phyloP scores from a whole-genome alignment of 2,329 filamentous ascomycete species.

The Colletotrichum abscissum region DNA sequence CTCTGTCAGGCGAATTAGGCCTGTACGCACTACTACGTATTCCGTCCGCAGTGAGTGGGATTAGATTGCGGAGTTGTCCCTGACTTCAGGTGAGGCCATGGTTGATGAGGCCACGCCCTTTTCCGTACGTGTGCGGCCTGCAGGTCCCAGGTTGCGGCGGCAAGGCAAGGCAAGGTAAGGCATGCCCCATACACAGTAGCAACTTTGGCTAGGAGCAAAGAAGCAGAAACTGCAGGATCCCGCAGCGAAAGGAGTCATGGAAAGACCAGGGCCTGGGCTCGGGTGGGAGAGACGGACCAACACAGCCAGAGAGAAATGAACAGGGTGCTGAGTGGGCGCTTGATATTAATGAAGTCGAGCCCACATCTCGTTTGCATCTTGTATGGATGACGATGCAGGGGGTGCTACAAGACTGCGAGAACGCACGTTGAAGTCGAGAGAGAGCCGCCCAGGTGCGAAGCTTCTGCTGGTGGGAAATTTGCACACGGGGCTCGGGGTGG shows the following conservation, averaged over 20 bases:
- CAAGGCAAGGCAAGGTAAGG: constrained; percentile 18
- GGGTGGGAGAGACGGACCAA: constrained; percentile 10
- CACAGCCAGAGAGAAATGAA: constrained; percentile 10
- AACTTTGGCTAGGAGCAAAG: background rate
- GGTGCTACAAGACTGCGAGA: background rate
- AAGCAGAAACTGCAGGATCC: background rate
- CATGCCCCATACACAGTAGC: background rate
- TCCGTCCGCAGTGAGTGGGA: background rate
- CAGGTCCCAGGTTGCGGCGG: constrained; percentile 13
- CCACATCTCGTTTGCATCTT: constrained; percentile 32
- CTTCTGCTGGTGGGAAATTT: constrained; percentile 31
- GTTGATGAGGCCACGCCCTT: constrained; percentile 24
- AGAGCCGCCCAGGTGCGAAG: background rate
- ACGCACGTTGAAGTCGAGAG: background rate
- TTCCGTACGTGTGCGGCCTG: background rate
- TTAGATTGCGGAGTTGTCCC: constrained; percentile 32
- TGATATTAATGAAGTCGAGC: constrained; percentile 23
- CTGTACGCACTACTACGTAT: background rate
- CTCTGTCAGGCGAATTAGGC: background rate
- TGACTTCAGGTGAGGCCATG: constrained; percentile 35
- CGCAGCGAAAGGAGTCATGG: constrained; percentile 10
- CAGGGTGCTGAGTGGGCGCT: constrained; percentile 22
- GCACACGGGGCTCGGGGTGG: constrained; percentile 20
- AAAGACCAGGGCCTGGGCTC: constrained; percentile 4
- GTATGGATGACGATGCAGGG: constrained; percentile 30